Percentiles rank a stretch among this genome's conserved stretches.
Conservation (phyloP, 2,329 filamentous ascomycete species). For the Chrysoporthe deuterocubensis region DNA sequence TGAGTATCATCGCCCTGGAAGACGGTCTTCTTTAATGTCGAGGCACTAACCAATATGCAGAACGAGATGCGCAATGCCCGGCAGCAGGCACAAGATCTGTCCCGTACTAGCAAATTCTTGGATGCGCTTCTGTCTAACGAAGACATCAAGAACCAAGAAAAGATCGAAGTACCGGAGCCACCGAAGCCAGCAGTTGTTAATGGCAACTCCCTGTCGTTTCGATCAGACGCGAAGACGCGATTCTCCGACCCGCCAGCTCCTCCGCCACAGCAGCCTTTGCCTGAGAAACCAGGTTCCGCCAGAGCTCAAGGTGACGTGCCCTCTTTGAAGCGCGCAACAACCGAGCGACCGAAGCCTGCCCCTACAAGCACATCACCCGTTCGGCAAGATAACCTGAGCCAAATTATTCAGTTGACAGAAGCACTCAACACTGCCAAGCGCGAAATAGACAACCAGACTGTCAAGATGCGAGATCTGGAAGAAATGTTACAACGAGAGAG, state of each 20-base stretch:
- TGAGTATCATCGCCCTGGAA: conserved; percentile 50
- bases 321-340: conserved; percentile 74
- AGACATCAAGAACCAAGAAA: conserved; percentile 61
- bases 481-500: conserved; percentile 78
- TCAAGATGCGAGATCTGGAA: conserved; percentile 81
- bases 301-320: conserved; percentile 52
- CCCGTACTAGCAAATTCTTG: conserved; percentile 81
- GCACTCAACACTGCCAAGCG: conserved; percentile 82
- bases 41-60: conserved; percentile 49
- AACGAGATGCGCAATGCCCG: conserved; percentile 88
- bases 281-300: conserved; percentile 83
- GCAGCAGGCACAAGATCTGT: conserved; percentile 84
- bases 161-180: conserved; percentile 51
- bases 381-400: conserved; percentile 64
- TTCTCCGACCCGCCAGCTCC: conserved; percentile 94
- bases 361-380: conserved; percentile 60
- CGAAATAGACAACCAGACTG: conserved; percentile 82
- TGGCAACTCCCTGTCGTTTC: conserved; percentile 58
- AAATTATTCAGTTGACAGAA: conserved; percentile 84
- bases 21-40: conserved; percentile 32
- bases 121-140: conserved; percentile 77
- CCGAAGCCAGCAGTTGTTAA: conserved; percentile 55
- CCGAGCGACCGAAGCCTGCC: conserved; percentile 70
- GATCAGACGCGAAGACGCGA: conserved; percentile 76
- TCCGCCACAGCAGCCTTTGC: conserved; percentile 88